phyloP scores from a whole-genome alignment of 2,329 filamentous ascomycete species.

The Aspergillus sp. region DNA sequence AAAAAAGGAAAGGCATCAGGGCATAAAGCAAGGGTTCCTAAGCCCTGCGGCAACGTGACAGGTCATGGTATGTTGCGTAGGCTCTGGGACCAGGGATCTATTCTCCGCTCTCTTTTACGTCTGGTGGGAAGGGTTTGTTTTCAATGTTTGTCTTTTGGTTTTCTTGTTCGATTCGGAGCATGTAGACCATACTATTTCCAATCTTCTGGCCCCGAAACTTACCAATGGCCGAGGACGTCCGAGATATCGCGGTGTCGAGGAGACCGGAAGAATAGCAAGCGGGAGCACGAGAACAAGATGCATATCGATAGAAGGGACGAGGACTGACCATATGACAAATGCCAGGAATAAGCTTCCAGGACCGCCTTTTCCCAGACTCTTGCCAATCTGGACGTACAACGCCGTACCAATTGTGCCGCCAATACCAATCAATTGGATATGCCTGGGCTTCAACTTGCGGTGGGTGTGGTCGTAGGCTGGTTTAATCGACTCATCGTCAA shows the following conservation, averaged over 20 bases:
- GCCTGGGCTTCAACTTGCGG: conserved; percentile 44
- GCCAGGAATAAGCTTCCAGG: conserved; percentile 46
- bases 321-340: conserved; percentile 46
- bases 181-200: not conserved
- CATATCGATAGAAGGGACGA: not conserved
- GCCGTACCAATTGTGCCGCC: conserved; percentile 48
- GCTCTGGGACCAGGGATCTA: too few species aligned
- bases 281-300: conserved; percentile 1
- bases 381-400: conserved; percentile 45
- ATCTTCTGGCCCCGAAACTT: not conserved
- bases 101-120: not conserved
- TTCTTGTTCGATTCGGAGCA: not conserved
- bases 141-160: not conserved
- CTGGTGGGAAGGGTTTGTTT: not conserved
- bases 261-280: conserved; percentile 4
- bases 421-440: conserved; percentile 50
- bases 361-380: conserved; percentile 41
- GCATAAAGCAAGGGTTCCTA: conserved; percentile 3
- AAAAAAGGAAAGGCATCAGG: conserved; percentile 10
- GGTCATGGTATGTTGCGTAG: not conserved
- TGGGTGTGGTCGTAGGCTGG: conserved; percentile 35
- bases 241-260: conserved; percentile 6
- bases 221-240: not conserved
- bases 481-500: conserved; percentile 26
- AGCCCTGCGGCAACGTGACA: too few species aligned